These are phyloP conservation scores for Penstemon barbatus DNA, from an alignment of 257 asterid genomes.

Conservation along the genomic window DNA sequence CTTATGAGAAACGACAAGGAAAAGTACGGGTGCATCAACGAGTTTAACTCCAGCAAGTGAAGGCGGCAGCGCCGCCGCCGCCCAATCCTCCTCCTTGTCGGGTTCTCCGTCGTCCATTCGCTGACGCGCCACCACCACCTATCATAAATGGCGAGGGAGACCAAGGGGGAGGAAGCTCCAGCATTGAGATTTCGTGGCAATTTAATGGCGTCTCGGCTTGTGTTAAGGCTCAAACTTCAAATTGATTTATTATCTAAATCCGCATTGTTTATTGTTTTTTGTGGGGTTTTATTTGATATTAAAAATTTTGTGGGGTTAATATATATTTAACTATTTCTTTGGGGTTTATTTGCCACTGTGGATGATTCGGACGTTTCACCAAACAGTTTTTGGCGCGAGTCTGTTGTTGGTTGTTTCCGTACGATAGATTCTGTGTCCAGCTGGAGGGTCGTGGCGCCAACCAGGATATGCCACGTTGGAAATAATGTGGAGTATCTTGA, in stretches of 20 bases:
- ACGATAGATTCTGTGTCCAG: background rate
- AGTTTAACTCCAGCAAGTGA: constrained; percentile 50
- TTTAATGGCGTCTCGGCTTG: constrained; percentile 46
- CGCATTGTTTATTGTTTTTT: background rate
- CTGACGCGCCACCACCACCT: constrained; percentile 38
- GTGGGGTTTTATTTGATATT: background rate
- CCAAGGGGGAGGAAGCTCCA: constrained; percentile 60
- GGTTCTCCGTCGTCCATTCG: constrained; percentile 60
- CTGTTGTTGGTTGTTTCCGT: constrained; percentile 27
- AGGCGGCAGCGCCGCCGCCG: constrained; percentile 28
- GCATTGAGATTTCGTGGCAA: constrained; percentile 38
- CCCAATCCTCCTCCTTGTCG: constrained; percentile 62
- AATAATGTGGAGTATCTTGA: background rate
- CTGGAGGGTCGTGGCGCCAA: background rate
- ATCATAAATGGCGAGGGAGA: constrained; percentile 44
- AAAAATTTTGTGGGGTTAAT: no score
- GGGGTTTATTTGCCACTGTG: constrained; percentile 25
- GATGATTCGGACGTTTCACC: constrained; percentile 53
- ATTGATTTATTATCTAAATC: constrained; percentile 15
- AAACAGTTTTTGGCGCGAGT: constrained; percentile 44
- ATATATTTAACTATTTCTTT: no score
- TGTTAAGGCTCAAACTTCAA: constrained; percentile 38
- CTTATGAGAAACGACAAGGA: constrained; percentile 76
- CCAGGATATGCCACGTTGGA: constrained; percentile 23
- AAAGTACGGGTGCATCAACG: constrained; percentile 70